Percentiles rank a stretch among this genome's conserved stretches.
phyloP scores from a whole-genome alignment of 2,329 filamentous ascomycete genomes.

The Scytalidium sp. region DNA sequence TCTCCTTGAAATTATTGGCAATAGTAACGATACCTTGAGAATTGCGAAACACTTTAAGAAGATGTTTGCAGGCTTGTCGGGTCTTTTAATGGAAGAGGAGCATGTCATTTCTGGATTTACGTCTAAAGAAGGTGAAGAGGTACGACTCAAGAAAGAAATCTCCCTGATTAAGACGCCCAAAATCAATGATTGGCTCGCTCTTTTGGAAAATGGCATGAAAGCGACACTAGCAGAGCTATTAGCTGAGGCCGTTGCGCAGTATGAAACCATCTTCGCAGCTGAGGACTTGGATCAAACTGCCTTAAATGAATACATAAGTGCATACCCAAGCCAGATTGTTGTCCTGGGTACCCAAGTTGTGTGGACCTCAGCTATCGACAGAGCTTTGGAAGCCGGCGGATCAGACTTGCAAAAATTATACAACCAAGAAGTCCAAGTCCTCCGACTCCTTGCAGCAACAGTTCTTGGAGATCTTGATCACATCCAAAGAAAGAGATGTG shows the following conservation, averaged over 20 bases:
- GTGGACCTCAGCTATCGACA: constrained; percentile 87
- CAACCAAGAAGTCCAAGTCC: constrained; percentile 78
- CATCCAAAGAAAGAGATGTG: constrained; percentile 91
- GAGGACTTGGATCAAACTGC: constrained; percentile 66
- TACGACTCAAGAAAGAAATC: constrained; percentile 85
- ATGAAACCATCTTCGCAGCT: constrained; percentile 72
- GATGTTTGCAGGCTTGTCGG: constrained; percentile 97
- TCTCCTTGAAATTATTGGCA: constrained; percentile 97
- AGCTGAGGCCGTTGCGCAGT: constrained; percentile 80
- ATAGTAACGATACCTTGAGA: constrained; percentile 94
- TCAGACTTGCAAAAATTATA: constrained; percentile 67
- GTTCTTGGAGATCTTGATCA: constrained; percentile 87
- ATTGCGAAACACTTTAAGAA: constrained; percentile 99
- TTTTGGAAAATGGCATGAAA: constrained; percentile 92
- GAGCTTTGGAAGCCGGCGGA: constrained; percentile 70
- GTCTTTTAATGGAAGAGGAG: constrained; percentile 88
- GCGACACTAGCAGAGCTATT: constrained; percentile 86
- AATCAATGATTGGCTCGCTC: constrained; percentile 98
- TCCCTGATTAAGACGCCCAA: constrained; percentile 89
- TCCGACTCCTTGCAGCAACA: constrained; percentile 81
- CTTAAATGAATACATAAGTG: constrained; percentile 76
- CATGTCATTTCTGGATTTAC: constrained; percentile 86
- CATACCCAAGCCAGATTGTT: constrained; percentile 90
- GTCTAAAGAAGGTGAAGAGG: constrained; percentile 91
- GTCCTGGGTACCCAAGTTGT: constrained; percentile 91